Evolutionary conservation across 2,329 filamentous ascomycete genomes (phyloP).

Genomic region (Camptophora hylomeconis): DNA sequence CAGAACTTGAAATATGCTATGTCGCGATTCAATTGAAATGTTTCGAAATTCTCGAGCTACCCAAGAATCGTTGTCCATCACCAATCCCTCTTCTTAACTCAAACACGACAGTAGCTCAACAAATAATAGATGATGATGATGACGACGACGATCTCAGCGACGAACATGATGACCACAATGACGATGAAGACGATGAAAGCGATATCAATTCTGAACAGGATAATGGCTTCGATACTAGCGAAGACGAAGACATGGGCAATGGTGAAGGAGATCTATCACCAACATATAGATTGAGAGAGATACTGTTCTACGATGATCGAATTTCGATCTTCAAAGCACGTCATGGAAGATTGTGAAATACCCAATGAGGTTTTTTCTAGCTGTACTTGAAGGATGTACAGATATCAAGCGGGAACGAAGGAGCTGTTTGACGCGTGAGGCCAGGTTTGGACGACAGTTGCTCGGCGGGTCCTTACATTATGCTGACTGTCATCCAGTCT

Average conservation of each 20-base stretch:
- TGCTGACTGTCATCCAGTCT: no score
- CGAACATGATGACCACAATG: constrained; percentile 26
- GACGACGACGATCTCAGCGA: constrained; percentile 19
- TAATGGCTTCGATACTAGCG: constrained; percentile 37
- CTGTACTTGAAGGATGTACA: no score
- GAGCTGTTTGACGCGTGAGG: no score
- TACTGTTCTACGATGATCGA: constrained; percentile 75
- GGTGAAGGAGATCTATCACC: constrained; percentile 22
- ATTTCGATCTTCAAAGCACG: constrained; percentile 68
- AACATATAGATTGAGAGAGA: constrained; percentile 55
- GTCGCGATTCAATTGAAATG: constrained; percentile 66
- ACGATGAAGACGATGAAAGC: constrained; percentile 24
- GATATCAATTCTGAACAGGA: constrained; percentile 31
- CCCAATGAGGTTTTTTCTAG: no score
- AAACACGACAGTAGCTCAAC: constrained; percentile 8
- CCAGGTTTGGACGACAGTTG: no score
- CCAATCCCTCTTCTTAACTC: constrained; percentile 4
- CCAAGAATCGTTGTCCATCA: constrained; percentile 3
- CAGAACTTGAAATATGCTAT: constrained; percentile 65
- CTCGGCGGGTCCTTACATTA: no score
- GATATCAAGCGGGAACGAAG: no score
- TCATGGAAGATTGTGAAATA: no score
- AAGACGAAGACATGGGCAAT: constrained; percentile 28
- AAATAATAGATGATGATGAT: constrained; percentile 25
- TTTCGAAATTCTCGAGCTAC: constrained; percentile 62